phyloP scores from a whole-genome alignment of 352 stramenopile species.

The Phytophthora hibernalis region DNA sequence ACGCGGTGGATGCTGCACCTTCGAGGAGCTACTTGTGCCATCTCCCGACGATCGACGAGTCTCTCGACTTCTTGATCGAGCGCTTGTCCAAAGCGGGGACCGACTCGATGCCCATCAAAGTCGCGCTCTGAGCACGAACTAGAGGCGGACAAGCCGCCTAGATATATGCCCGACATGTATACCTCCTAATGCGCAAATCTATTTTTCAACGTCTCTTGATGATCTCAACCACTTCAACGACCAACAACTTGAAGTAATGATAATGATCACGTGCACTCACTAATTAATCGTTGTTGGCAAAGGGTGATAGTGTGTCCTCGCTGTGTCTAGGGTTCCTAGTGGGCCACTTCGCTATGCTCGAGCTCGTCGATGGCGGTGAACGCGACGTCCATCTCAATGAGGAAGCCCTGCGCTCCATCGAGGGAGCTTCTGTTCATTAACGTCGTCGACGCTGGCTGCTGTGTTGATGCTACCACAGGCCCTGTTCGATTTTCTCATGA shows the following conservation, averaged over 20 bases:
- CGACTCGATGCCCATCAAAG: conserved; percentile 7
- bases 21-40: conserved; percentile 9
- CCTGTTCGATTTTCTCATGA: conserved; percentile 33
- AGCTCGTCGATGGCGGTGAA: not conserved
- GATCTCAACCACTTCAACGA: not conserved
- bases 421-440: not conserved
- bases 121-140: conserved; percentile 20
- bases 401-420: not conserved
- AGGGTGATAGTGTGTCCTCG: not conserved
- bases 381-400: not conserved
- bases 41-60: conserved; percentile 61
- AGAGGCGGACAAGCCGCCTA: not conserved
- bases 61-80: conserved; percentile 66
- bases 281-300: not conserved
- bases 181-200: not conserved
- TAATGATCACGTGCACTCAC: not conserved
- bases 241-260: not conserved
- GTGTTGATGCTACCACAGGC: not conserved
- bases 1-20: not conserved
- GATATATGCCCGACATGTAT: not conserved
- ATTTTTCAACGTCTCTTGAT: not conserved
- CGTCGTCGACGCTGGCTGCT: not conserved
- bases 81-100: conserved; percentile 24
- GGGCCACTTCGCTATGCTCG: not conserved
- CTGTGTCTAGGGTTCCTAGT: not conserved